Evolutionary conservation across 2,329 filamentous ascomycete species (phyloP).

Genomic region (Colletotrichum sp.): DNA sequence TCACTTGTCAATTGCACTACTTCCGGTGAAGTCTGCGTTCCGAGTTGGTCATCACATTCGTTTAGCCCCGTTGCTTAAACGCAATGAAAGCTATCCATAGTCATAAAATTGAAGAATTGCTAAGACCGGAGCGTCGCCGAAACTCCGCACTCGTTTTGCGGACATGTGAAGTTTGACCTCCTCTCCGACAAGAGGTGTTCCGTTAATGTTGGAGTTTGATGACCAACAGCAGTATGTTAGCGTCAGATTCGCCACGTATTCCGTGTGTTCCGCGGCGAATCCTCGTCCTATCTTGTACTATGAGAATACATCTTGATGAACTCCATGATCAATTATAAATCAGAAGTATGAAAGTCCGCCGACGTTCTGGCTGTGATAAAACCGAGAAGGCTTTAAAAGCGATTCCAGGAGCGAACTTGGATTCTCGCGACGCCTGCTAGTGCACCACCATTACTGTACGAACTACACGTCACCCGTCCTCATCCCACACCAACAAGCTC

Average conservation of each 20-base stretch:
- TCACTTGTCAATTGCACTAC: fast-evolving
- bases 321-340: not conserved
- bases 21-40: not conserved
- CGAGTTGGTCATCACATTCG: not conserved
- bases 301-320: not conserved
- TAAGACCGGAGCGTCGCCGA: fast-evolving
- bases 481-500: not conserved
- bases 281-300: not conserved
- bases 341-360: not conserved
- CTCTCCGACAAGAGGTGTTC: not conserved
- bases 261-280: not conserved
- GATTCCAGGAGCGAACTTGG: not conserved
- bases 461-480: fast-evolving
- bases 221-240: not conserved
- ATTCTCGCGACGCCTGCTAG: not conserved
- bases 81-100: not conserved
- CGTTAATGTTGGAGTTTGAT: not conserved
- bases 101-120: not conserved
- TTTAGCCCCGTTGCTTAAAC: not conserved
- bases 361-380: fast-evolving
- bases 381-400: not conserved
- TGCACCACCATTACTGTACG: not conserved
- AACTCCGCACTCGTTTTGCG: not conserved
- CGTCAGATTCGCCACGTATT: not conserved
- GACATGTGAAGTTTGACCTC: not conserved